Conservation (phyloP, 1,284 basidiomycete genomes). For the Ganoderma sp. region DNA sequence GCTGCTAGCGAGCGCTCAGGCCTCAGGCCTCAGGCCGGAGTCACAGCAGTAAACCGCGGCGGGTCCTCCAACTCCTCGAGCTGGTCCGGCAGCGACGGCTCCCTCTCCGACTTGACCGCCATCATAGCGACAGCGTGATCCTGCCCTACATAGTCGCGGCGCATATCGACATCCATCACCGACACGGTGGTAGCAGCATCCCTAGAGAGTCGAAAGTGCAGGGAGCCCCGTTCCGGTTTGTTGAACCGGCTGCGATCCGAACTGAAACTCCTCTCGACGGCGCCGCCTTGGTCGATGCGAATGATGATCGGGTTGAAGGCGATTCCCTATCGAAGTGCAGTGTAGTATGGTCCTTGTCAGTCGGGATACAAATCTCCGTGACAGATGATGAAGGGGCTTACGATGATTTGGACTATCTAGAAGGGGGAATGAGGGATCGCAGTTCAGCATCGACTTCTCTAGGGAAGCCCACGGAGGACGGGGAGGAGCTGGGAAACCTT, state of each 20-base stretch:
- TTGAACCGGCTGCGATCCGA: background rate
- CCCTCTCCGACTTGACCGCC: background rate
- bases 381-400: background rate
- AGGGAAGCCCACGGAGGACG: background rate
- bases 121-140: background rate
- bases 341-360: too few species aligned
- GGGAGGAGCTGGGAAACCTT: conserved; percentile 1
- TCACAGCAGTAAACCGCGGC: too few species aligned
- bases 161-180: background rate
- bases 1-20: too few species aligned
- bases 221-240: background rate
- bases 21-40: too few species aligned
- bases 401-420: conserved; percentile 4
- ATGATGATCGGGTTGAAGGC: conserved; percentile 15
- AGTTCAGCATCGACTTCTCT: too few species aligned
- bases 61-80: too few species aligned
- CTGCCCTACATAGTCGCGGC: background rate
- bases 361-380: too few species aligned
- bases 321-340: background rate
- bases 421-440: too few species aligned
- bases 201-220: background rate
- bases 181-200: background rate
- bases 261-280: background rate
- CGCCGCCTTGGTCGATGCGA: conserved; percentile 5
- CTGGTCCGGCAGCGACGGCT: too few species aligned